Conservation (phyloP, 768 basidiomycete genomes). For the Lyophyllum atratum region DNA sequence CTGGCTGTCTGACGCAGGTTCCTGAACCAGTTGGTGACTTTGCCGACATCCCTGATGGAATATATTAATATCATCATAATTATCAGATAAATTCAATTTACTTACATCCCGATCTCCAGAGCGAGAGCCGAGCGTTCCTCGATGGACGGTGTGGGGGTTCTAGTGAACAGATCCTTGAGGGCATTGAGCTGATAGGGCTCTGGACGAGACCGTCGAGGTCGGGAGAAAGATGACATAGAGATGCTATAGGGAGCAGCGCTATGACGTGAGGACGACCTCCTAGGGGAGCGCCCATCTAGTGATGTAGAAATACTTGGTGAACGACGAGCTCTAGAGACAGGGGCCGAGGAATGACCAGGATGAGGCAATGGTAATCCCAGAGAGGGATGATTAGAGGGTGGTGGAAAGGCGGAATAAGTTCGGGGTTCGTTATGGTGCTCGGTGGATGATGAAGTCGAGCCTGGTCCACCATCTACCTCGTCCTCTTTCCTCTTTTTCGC, state of each 20-base stretch:
- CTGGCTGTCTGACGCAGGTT: conserved; percentile 82
- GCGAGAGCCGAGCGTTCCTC: conserved; percentile 78
- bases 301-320: conserved; percentile 44
- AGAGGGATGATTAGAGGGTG: conserved; percentile 49
- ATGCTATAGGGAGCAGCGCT: conserved; percentile 49
- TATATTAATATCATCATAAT: conserved; percentile 18
- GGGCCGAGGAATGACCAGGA: conserved; percentile 32
- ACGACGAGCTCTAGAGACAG: conserved; percentile 28
- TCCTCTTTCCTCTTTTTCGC: conserved; percentile 74
- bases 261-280: conserved; percentile 38
- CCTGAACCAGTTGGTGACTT: conserved; percentile 88
- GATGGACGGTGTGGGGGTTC: conserved; percentile 74
- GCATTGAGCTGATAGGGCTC: conserved; percentile 79
- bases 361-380: conserved; percentile 37
- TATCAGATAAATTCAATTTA: conserved; percentile 15
- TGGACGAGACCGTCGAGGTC: conserved; percentile 74
- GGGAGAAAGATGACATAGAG: conserved; percentile 38
- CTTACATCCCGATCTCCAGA: conserved; percentile 76
- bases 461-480: conserved; percentile 33
- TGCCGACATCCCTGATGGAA: conserved; percentile 67
- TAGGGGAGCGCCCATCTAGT: conserved; percentile 38
- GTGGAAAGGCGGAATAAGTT: conserved; percentile 51
- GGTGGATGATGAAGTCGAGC: conserved; percentile 28
- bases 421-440: conserved; percentile 36
- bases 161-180: conserved; percentile 66